Base-by-base conservation (phyloP, 257 asterid species). In the Penstemon newberryi region DNA sequence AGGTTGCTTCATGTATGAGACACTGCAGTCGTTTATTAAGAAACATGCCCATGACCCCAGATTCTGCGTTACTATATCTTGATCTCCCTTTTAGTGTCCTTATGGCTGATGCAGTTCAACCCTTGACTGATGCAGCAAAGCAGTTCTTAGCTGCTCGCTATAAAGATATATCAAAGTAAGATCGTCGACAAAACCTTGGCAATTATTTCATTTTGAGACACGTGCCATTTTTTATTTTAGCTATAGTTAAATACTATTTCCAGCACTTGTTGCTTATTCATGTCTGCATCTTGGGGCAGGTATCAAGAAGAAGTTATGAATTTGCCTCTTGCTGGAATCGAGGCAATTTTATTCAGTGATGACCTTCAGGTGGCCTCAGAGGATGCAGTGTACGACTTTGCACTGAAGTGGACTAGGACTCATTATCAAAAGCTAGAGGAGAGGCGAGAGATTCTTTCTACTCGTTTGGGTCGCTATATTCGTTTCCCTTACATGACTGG, bases 1-100 rank as follows among this genome's bases (percentile, higher is more conserved):
- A 89, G 77, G 99, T 94, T 42, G 96, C 96, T 62, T 94, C 99
- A 60, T 94, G 99, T 83, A 90, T 94, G 97, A 85, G 96, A 73
- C 75, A 91, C 71, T 94, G 99, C 70, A 88, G 99, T 57, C 96
- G 90, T 66, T 78, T 79, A 41, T 66, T 94, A 77, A 87, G 95
- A 69, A 84, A 82, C 81, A 72, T 91, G 81, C 90, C 97, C 58
- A 91, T 91, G 97, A 87, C 93, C 10, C 78, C 84, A 80, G 95
- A 85, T 66, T 85, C 95, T 39, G 94, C 96, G 5, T 79, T 89
- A 75, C 95, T 84, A 6, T 91, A 87, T 79, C 72, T 91, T 87
- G 95, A 91, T 74, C 97, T 91, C 80, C 95, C 96, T 68, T 85
- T 78, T 10, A 85, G 75, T 73, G 79, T 89, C 69, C 70, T 80